Base-by-base conservation (phyloP, 75 land plant genomes). In the Isoetes taiwanensis region DNA sequence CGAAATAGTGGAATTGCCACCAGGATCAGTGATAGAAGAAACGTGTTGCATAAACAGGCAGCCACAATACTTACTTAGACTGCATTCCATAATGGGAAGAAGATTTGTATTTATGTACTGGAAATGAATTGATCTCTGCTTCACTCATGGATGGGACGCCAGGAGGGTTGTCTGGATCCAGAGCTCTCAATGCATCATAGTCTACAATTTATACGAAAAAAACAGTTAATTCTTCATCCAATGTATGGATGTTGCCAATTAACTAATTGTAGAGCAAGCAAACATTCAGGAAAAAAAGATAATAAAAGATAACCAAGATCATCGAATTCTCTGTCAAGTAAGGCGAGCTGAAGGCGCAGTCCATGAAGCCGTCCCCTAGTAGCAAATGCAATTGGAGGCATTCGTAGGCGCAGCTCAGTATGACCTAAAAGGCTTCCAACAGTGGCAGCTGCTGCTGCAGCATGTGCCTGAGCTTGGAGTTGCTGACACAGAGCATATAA, bases 401-500 rank as follows among this genome's bases (percentile, higher is more conserved):
- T 75, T 30, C 85, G 82, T 62, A 86, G 64, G 25, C 85, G 82
- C 37, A 91, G 67, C 56, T 91, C 97, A 19, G 94, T 73, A 33
- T 81, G 95, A 61, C 89, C 82, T 43, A 87, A 69, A 58, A 86
- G 53, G 9, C 89, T 83, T 55, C 76, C 82, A 43, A 83, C 86
- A 26, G 81, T 77, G 6, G 76, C 76, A 43, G 74, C 52, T 14
- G 61, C 74, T 28, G 53, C 70, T 30, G 63, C 74, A 75, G 83
- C 84, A 74, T 78, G 80, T 6, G 94, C 95, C 56, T 84, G 88
- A 30, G 82, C 94, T 71, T 87, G 94, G 28, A 87, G 82, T 69
- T 86, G 94, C 33, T 91, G 95, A 61, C 94, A 87, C 14, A 90
- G 78, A 31, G 97, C 95, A 65, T 83, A 85, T 87, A 90, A 79